Base-by-base conservation (phyloP, 176 grass and related monocot genomes). In the Oryza brachyantha region DNA sequence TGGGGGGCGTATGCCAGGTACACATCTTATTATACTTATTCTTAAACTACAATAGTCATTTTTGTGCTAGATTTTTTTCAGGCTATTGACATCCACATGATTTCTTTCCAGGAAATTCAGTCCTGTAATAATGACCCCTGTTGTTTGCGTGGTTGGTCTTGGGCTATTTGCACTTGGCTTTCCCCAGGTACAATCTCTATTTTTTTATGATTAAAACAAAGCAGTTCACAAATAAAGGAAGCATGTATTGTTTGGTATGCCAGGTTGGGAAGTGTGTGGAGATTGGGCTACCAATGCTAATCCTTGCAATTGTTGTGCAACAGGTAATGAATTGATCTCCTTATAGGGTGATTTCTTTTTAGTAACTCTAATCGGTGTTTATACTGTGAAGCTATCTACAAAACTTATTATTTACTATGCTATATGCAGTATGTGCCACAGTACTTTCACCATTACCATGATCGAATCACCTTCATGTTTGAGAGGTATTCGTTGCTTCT, bases 201-300 rank as follows among this genome's bases (percentile, higher is more conserved):
- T 27, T 36, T 86, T 85, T 43, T 59, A 73, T 14, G 54, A 38
- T 11, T 73, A 48, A 68, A 66, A 52, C 38, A 37, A 72, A 32
- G 16, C 46, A 39, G 27, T 35, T 81, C 29, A 37, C 4, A 28
- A 68, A 43, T n/a, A 76, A 80, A 38, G 22, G 17, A 70, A 73
- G 41, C 42, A 72, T 72, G 57, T 73, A 82, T 68, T 76, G 70
- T 77, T 85, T 67, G 19, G 42, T 80, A 58, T 63, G 59, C 35
- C 22, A 99, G 96, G 90, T 99, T 46, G 96, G 96, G 61, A 99
- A 99, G 89, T 99, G 96, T 81, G 96, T 99, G 79, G 96, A 99
- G 90, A 91, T 99, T 39, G 96, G 96, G 54, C 72, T 99, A 73
- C 92, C 96, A 48, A 93, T 96, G 89, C 86, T 99, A 81, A 91